Conservation (phyloP, 352 stramenopile genomes). For the Phytophthora multivora region DNA sequence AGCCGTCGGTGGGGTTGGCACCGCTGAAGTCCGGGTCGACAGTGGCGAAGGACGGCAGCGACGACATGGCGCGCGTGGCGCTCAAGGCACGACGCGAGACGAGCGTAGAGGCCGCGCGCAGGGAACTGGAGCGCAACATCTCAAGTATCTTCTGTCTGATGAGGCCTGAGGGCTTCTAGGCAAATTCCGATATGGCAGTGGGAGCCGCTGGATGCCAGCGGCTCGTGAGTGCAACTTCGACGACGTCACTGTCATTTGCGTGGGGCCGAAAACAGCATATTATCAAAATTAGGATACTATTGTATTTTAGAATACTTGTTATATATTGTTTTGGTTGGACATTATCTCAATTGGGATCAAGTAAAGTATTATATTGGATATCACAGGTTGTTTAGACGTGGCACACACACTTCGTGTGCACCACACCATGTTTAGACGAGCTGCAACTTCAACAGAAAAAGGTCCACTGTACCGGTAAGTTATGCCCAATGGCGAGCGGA, state of each 20-base stretch:
- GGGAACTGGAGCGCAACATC: slow-evolving; percentile 32
- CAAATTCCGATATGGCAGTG: slow-evolving; percentile 24
- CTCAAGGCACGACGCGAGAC: slow-evolving; percentile 26
- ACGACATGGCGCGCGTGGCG: slow-evolving; percentile 52
- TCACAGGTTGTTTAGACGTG: slow-evolving; percentile 34
- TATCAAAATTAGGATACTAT: not conserved
- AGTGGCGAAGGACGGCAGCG: slow-evolving; percentile 91
- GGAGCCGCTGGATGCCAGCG: slow-evolving; percentile 3
- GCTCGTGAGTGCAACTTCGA: slow-evolving; percentile 12
- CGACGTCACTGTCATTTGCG: slow-evolving; percentile 2
- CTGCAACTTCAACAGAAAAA: slow-evolving; percentile 31
- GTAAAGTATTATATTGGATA: not conserved
- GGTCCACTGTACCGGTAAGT: not conserved
- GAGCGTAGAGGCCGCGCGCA: slow-evolving; percentile 34
- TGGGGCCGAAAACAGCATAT: not conserved
- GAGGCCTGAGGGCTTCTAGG: slow-evolving; percentile 1
- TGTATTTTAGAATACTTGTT: slow-evolving; percentile 1
- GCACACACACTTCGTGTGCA: slow-evolving; percentile 15
- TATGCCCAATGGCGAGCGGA: slow-evolving; percentile 6
- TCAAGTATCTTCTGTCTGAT: slow-evolving; percentile 4
- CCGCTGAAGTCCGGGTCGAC: slow-evolving; percentile 91
- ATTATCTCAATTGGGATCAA: not conserved
- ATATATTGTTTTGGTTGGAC: too few relatives aligned
- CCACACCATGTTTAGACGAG: slow-evolving; percentile 35
- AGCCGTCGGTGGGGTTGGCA: slow-evolving; percentile 75